Evolutionary conservation across 2,329 filamentous ascomycete species (phyloP).

Genomic region (Myrmaecium sp.): DNA sequence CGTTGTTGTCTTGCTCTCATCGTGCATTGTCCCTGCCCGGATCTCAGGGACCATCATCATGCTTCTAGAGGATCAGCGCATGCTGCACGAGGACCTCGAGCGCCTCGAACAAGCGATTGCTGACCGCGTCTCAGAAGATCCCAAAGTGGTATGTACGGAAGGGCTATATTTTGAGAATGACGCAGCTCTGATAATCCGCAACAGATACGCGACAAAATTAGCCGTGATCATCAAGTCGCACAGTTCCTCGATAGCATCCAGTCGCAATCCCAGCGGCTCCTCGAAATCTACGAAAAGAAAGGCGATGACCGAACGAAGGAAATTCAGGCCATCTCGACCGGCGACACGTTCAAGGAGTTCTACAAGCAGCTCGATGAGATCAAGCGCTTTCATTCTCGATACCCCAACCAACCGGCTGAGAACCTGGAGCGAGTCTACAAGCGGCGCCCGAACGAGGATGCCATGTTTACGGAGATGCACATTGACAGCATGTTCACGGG

Average conservation of each 20-base stretch:
- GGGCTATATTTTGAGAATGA: not conserved
- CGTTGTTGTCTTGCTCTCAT: no score
- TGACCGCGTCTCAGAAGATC: conserved; percentile 76
- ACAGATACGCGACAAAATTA: conserved; percentile 74
- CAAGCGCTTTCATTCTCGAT: conserved; percentile 74
- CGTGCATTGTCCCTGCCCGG: conserved; percentile 5
- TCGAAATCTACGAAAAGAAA: conserved; percentile 71
- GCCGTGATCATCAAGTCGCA: conserved; percentile 80
- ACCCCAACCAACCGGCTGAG: conserved; percentile 88
- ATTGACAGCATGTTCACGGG: conserved; percentile 90
- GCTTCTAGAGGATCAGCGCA: conserved; percentile 85
- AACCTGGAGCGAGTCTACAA: conserved; percentile 90
- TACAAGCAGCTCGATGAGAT: conserved; percentile 69
- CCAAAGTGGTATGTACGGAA: conserved; percentile 52
- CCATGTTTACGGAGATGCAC: conserved; percentile 43
- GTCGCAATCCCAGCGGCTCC: conserved; percentile 61
- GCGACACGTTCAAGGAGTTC: conserved; percentile 81
- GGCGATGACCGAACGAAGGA: conserved; percentile 58
- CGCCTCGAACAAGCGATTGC: conserved; percentile 85
- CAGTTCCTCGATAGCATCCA: conserved; percentile 79
- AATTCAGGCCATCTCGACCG: conserved; percentile 65
- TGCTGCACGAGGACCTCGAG: conserved; percentile 91
- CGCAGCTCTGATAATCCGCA: conserved; percentile 4
- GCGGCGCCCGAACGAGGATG: conserved; percentile 46
- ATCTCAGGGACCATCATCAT: conserved; percentile 27